phyloP scores from a whole-genome alignment of 306 rosid species.

The Betula pendula region DNA sequence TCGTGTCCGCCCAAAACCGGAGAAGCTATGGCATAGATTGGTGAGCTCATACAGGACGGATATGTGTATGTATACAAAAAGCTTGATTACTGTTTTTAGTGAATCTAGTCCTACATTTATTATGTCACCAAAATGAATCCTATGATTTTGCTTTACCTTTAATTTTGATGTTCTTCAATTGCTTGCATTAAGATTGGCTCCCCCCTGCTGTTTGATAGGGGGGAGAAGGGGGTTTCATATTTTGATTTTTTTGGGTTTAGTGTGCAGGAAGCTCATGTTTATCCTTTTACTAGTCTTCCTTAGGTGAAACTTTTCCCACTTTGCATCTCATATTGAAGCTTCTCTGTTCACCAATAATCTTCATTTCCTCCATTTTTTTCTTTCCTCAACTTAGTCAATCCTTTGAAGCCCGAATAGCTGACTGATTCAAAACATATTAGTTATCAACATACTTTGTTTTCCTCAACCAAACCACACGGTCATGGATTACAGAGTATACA shows the following conservation, averaged over 20 bases:
- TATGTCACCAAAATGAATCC: constrained; percentile 22
- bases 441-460: background rate
- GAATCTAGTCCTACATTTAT: constrained; percentile 22
- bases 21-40: constrained; percentile 35
- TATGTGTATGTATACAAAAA: constrained; percentile 38
- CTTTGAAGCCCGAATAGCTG: background rate
- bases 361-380: background rate
- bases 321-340: background rate
- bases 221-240: too few relatives aligned
- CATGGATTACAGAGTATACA: too few relatives aligned
- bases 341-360: background rate
- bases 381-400: background rate
- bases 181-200: background rate
- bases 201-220: background rate
- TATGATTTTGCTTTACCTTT: background rate
- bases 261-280: background rate
- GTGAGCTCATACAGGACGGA: constrained; percentile 44
- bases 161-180: background rate
- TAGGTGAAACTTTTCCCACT: background rate
- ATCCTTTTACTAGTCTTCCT: background rate
- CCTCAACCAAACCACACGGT: too few relatives aligned
- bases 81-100: constrained; percentile 20
- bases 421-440: background rate
- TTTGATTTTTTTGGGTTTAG: background rate
- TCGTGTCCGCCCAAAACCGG: too few relatives aligned